Conservation (phyloP, 1,139 yeast species). For the Magnusiomyces tetraspermus region DNA sequence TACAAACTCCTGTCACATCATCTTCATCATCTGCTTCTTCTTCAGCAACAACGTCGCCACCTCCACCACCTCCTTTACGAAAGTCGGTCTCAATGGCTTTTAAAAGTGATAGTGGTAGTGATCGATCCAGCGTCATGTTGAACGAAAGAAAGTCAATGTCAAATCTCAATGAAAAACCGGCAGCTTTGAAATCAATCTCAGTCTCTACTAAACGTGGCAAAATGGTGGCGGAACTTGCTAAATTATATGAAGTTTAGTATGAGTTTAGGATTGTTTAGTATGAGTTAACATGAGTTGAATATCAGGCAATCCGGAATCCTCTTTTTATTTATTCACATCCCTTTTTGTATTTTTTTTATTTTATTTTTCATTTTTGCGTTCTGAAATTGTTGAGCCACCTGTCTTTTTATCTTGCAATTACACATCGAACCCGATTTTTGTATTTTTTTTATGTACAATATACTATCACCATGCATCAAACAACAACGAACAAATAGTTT, state of each 20-base stretch:
- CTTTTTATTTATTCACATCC: too few relatives aligned
- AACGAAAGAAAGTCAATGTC: slow-evolving; percentile 4
- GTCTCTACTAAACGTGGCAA: slow-evolving; percentile 25
- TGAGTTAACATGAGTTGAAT: too few relatives aligned
- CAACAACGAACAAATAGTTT: too few relatives aligned
- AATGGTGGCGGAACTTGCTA: slow-evolving; percentile 30
- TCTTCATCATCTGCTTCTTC: neutral
- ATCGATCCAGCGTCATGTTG: neutral
- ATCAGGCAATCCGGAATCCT: too few relatives aligned
- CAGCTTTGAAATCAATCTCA: slow-evolving; percentile 1
- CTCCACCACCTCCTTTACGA: slow-evolving; percentile 8
- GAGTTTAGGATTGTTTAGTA: neutral
- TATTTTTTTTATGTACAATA: too few relatives aligned
- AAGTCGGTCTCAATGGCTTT: slow-evolving; percentile 13
- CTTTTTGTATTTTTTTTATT: too few relatives aligned
- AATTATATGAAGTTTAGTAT: slow-evolving; percentile 23
- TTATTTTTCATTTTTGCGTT: too few relatives aligned
- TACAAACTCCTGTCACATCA: neutral
- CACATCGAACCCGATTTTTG: too few relatives aligned
- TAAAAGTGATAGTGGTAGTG: neutral
- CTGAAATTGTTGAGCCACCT: too few relatives aligned
- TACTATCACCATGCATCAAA: too few relatives aligned
- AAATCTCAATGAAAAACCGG: neutral
- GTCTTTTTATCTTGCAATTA: too few relatives aligned
- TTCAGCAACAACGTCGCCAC: neutral